Percentiles rank a stretch among this genome's conserved stretches.
Evolutionary conservation across 371 early-diverging fungal genomes (phyloP).

Genomic region (Apophysomyces ossiformis): DNA sequence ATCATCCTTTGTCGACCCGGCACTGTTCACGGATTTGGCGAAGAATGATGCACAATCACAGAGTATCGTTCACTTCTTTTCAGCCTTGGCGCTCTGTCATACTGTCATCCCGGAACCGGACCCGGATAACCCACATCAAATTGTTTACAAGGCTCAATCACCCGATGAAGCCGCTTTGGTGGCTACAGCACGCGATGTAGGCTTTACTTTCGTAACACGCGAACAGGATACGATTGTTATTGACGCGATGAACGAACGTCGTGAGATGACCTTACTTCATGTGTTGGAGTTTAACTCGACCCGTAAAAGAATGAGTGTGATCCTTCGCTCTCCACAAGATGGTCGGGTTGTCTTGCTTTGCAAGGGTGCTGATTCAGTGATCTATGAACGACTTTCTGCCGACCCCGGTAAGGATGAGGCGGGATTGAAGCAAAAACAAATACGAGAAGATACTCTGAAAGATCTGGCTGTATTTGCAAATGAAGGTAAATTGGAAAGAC

Average conservation of each 20-base stretch:
- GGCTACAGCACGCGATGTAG: conserved; percentile 85
- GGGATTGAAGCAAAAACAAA: conserved; percentile 47
- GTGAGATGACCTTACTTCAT: conserved; percentile 67
- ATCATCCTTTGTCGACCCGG: conserved; percentile 54
- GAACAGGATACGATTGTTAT: conserved; percentile 68
- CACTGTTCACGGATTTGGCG: conserved; percentile 43
- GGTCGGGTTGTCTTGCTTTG: conserved; percentile 79
- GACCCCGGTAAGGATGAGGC: conserved; percentile 38
- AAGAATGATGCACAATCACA: conserved; percentile 46
- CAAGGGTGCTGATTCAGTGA: conserved; percentile 97
- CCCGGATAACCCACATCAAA: conserved; percentile 46
- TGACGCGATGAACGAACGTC: conserved; percentile 75
- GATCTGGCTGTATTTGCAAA: conserved; percentile 78
- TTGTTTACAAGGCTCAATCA: conserved; percentile 91
- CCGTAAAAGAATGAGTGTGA: conserved; percentile 89
- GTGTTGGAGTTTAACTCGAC: conserved; percentile 89
- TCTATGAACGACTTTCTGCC: conserved; percentile 76
- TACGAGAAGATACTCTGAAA: conserved; percentile 43
- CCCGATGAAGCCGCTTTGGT: conserved; percentile 96
- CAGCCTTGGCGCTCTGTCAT: conserved; percentile 80
- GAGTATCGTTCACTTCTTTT: conserved; percentile 68
- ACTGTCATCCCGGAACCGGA: conserved; percentile 74
- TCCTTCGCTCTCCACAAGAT: conserved; percentile 70
- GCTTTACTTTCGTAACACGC: conserved; percentile 84
- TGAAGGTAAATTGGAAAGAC: conserved; percentile 53